A percentile compares a stretch with the other conserved stretches of the same genome.
Conservation (phyloP, 106 monocot genomes). For the Agapanthus africanus region DNA sequence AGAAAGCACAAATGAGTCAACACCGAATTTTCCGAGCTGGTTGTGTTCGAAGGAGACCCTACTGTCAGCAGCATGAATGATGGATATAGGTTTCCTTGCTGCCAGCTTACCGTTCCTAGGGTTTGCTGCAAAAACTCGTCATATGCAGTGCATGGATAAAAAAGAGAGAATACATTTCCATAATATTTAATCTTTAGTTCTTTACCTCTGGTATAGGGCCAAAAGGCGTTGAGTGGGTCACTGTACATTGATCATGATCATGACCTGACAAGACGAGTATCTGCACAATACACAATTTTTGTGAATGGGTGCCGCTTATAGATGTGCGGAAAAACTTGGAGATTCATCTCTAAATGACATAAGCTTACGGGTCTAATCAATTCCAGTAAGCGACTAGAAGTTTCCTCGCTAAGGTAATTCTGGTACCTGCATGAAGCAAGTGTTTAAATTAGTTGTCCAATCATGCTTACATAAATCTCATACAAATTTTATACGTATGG, state of each 20-base stretch:
- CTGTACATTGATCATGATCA: slow-evolving; percentile 98
- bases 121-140: slow-evolving; percentile 64
- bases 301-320: neutral
- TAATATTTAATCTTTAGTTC: too few relatives aligned
- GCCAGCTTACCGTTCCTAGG: slow-evolving; percentile 91
- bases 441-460: neutral
- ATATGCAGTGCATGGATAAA: slow-evolving; percentile 9
- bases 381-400: slow-evolving; percentile 59
- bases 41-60: slow-evolving; percentile 22
- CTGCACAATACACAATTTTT: slow-evolving; percentile 27
- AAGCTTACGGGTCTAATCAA: slow-evolving; percentile 66
- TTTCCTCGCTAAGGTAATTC: slow-evolving; percentile 82
- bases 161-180: slow-evolving; percentile 2
- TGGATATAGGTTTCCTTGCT: slow-evolving; percentile 89
- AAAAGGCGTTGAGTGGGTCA: slow-evolving; percentile 54
- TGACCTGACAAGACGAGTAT: slow-evolving; percentile 87
- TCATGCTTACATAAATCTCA: neutral
- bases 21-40: slow-evolving; percentile 23
- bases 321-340: neutral
- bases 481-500: too few relatives aligned
- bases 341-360: neutral
- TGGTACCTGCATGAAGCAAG: slow-evolving; percentile 56
- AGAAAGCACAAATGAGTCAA: slow-evolving; percentile 79
- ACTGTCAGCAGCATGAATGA: slow-evolving; percentile 94
- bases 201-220: slow-evolving; percentile 74